These are phyloP conservation scores for Ustilaginoidea virens DNA, from an alignment of 2,329 filamentous ascomycete species.

Conservation along the genomic window DNA sequence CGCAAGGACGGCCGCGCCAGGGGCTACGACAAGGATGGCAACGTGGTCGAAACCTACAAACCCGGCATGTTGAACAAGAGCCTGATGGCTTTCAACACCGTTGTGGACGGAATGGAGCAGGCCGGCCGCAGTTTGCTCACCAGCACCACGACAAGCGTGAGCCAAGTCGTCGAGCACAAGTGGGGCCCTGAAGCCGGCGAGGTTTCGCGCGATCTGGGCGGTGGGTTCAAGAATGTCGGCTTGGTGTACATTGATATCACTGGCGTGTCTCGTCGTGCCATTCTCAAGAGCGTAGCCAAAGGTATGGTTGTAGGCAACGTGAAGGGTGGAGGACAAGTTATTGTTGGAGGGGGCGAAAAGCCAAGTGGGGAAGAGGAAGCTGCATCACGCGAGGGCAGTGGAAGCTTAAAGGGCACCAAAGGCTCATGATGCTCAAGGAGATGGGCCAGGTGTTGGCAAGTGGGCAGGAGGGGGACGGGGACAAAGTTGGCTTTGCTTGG, in stretches of 20 bases:
- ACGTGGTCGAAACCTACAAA: slow-evolving; percentile 53
- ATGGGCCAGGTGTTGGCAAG: slow-evolving; percentile 13
- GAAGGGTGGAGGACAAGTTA: slow-evolving; percentile 54
- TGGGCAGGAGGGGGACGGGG: slow-evolving; percentile 11
- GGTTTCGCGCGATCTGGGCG: slow-evolving; percentile 59
- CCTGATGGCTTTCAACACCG: slow-evolving; percentile 88
- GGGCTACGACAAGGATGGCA: slow-evolving; percentile 56
- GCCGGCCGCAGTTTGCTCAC: slow-evolving; percentile 65
- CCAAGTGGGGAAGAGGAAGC: slow-evolving; percentile 9
- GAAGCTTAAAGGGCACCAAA: slow-evolving; percentile 9
- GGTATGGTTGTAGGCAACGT: slow-evolving; percentile 85
- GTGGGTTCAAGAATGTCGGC: slow-evolving; percentile 89
- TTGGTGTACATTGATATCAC: slow-evolving; percentile 95
- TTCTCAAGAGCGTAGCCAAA: slow-evolving; percentile 91
- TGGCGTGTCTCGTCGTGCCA: slow-evolving; percentile 74
- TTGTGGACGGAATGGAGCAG: slow-evolving; percentile 86
- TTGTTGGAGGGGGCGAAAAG: slow-evolving; percentile 52
- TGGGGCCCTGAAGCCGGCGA: slow-evolving; percentile 78
- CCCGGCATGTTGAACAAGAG: slow-evolving; percentile 90
- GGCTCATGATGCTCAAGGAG: slow-evolving; percentile 12
- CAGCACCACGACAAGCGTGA: slow-evolving; percentile 63
- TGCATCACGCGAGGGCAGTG: slow-evolving; percentile 10
- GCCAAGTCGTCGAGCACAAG: slow-evolving; percentile 72
- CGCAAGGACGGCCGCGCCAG: slow-evolving; percentile 36
- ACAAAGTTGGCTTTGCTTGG: too few relatives aligned